Conservation (phyloP, 164 flowering plant species). For the Umbilicus rupestris region DNA sequence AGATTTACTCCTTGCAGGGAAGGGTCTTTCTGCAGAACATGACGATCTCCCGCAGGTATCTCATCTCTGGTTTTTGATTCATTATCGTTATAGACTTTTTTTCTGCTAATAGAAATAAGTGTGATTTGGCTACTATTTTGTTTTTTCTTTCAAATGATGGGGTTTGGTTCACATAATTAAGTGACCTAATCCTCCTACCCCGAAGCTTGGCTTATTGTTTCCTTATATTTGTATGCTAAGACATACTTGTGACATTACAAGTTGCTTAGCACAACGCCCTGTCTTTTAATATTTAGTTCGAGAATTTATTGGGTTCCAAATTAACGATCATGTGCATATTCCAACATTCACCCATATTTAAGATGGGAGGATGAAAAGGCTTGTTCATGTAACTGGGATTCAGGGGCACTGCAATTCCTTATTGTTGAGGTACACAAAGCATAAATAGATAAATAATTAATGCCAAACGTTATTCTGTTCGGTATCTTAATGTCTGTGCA, state of each 20-base stretch:
- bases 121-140: not conserved
- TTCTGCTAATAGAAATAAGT: not conserved
- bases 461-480: not conserved
- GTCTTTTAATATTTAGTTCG: too few species aligned
- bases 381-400: not conserved
- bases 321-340: not conserved
- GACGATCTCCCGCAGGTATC: conserved; percentile 88
- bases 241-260: not conserved
- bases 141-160: not conserved
- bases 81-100: not conserved
- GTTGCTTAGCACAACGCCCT: too few species aligned
- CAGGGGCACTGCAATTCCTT: not conserved
- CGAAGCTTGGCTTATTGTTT: not conserved
- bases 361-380: not conserved
- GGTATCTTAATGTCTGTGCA: not conserved
- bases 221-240: not conserved
- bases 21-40: conserved; percentile 66
- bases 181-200: not conserved
- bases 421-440: not conserved
- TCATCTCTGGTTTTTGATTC: not conserved
- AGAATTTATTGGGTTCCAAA: too few species aligned
- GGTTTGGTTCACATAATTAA: not conserved
- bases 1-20: conserved; percentile 77
- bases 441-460: not conserved
- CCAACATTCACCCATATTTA: not conserved